Percentiles rank a stretch among this genome's conserved stretches.
These are phyloP conservation scores for Helianthus annuus DNA, from an alignment of 129 eudicot species.

Conservation along the genomic window DNA sequence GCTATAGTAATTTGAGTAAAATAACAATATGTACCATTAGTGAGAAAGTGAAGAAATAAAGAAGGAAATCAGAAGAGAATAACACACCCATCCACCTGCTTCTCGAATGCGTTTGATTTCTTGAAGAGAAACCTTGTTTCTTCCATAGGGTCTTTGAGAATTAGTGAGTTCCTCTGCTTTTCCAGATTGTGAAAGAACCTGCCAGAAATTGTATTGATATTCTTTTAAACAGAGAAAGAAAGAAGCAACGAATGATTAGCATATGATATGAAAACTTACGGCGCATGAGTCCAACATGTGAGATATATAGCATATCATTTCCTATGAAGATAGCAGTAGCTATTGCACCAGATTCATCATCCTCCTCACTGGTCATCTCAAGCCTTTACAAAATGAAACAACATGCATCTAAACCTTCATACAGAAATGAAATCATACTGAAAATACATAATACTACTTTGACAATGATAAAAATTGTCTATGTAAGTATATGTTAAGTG, in stretches of 20 bases:
- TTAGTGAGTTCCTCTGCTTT: slow-evolving; percentile 79
- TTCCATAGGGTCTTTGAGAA: slow-evolving; percentile 95
- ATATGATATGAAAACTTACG: slow-evolving; percentile 37
- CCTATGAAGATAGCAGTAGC: slow-evolving; percentile 75
- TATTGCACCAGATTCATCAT: slow-evolving; percentile 85
- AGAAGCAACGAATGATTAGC: too few species aligned
- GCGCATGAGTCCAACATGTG: slow-evolving; percentile 95
- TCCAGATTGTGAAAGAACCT: slow-evolving; percentile 90
- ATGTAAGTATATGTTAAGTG: neutral
- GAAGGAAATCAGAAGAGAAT: slow-evolving; percentile 25
- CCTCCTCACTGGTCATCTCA: slow-evolving; percentile 59
- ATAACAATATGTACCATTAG: neutral
- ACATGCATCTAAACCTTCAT: slow-evolving; percentile 72
- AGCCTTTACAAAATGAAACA: slow-evolving; percentile 94
- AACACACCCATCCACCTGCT: slow-evolving; percentile 99
- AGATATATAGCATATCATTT: slow-evolving; percentile 59
- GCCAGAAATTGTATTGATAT: slow-evolving; percentile 1
- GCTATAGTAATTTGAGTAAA: neutral
- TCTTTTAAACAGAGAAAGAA: neutral
- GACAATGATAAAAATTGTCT: slow-evolving; percentile 17
- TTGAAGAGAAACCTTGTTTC: slow-evolving; percentile 68
- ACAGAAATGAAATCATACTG: slow-evolving; percentile 45
- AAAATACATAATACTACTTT: slow-evolving; percentile 14
- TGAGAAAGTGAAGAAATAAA: slow-evolving; percentile 11
- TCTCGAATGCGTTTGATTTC: slow-evolving; percentile 83